Evolutionary conservation across 768 basidiomycete species (phyloP).

Genomic region (Kwoniella sp.): DNA sequence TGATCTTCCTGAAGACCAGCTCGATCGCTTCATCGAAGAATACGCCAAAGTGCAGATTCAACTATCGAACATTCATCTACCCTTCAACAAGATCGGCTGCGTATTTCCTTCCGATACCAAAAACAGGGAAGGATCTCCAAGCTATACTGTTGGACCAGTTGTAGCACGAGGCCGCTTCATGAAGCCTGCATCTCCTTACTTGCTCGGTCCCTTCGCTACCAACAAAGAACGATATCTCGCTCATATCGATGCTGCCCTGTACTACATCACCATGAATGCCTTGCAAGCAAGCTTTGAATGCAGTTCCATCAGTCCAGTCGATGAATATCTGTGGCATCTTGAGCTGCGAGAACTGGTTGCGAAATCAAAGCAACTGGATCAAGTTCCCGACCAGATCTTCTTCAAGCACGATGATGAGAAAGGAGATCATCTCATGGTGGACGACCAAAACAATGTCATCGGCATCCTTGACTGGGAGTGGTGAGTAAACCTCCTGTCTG

Average conservation of each 20-base stretch:
- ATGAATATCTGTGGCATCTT: constrained; percentile 18
- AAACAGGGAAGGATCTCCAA: too few species aligned
- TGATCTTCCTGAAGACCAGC: background rate
- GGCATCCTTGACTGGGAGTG: constrained; percentile 55
- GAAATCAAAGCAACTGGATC: background rate
- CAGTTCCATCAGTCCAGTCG: too few species aligned
- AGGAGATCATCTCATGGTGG: constrained; percentile 47
- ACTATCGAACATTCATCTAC: background rate
- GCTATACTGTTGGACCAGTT: constrained; percentile 9
- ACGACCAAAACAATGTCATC: constrained; percentile 33
- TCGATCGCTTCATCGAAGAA: constrained; percentile 5
- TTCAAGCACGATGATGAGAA: constrained; percentile 38
- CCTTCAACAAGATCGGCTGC: background rate
- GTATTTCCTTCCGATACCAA: background rate
- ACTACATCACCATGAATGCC: background rate
- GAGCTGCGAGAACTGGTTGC: constrained; percentile 10
- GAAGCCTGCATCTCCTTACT: constrained; percentile 12
- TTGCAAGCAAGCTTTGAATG: too few species aligned
- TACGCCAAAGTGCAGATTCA: constrained; percentile 8
- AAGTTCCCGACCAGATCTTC: too few species aligned
- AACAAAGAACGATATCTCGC: constrained; percentile 18
- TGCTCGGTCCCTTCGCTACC: constrained; percentile 23
- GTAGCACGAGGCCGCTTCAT: background rate
- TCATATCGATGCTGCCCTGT: constrained; percentile 14
- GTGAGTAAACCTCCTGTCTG: constrained; percentile 4